Conservation (phyloP, 176 grass and related monocot species). For the Saccharum spontaneum region DNA sequence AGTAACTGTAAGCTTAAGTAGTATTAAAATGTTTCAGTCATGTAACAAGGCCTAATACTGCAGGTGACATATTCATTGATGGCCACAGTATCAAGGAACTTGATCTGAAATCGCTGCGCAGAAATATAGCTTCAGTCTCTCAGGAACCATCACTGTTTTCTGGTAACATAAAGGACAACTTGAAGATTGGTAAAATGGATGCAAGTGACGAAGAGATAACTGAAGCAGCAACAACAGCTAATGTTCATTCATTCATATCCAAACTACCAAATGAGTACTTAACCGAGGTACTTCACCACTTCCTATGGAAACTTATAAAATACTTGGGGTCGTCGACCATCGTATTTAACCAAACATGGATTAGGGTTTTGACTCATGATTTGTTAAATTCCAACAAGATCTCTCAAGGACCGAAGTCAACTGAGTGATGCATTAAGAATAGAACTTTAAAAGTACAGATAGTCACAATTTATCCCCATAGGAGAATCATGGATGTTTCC, state of each 20-base stretch:
- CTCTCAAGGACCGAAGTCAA: conserved; percentile 3
- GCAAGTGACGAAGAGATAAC: conserved; percentile 48
- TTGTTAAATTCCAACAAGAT: conserved; percentile 7
- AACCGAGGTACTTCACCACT: conserved; percentile 43
- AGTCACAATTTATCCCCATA: background rate
- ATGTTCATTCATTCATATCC: conserved; percentile 55
- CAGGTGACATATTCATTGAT: conserved; percentile 51
- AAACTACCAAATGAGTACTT: conserved; percentile 50
- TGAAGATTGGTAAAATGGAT: conserved; percentile 54
- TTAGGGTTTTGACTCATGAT: background rate
- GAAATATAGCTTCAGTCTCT: conserved; percentile 51
- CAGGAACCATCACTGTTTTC: conserved; percentile 57
- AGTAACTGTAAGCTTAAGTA: background rate
- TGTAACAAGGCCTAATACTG: conserved; percentile 23
- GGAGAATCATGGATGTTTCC: conserved; percentile 1
- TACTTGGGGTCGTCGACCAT: background rate
- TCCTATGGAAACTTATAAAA: background rate
- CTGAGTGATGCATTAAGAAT: background rate
- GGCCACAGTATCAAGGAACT: conserved; percentile 47
- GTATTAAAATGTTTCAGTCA: background rate
- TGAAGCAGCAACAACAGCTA: conserved; percentile 44
- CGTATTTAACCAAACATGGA: background rate
- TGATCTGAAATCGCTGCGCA: conserved; percentile 44
- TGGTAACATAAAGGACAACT: conserved; percentile 54
- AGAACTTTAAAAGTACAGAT: background rate